These are phyloP conservation scores for Acmispon strigosus DNA, from an alignment of 306 rosid species.

Conservation along the genomic window DNA sequence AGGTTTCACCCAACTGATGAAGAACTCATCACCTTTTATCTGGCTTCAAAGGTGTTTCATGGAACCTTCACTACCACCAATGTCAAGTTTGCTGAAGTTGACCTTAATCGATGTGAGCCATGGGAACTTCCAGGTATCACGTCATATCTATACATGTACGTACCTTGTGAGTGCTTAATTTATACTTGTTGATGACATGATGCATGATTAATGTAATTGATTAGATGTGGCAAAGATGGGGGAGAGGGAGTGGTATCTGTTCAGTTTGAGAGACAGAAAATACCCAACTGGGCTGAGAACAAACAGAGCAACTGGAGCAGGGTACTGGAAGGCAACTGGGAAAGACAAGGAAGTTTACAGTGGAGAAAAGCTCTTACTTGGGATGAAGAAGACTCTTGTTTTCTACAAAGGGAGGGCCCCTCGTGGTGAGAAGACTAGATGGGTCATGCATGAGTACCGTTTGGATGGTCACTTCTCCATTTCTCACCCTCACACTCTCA, in stretches of 20 bases:
- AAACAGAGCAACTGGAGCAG: constrained; percentile 72
- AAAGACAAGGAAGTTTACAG: constrained; percentile 59
- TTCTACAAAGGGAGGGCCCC: constrained; percentile 90
- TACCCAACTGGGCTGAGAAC: constrained; percentile 77
- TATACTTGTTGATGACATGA: too few relatives aligned
- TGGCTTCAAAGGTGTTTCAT: constrained; percentile 57
- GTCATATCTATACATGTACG: too few relatives aligned
- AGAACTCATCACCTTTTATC: constrained; percentile 63
- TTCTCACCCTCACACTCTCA: constrained; percentile 29
- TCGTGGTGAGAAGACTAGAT: constrained; percentile 70
- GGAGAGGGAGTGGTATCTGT: constrained; percentile 74
- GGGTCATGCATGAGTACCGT: constrained; percentile 96
- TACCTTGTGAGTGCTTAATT: background rate
- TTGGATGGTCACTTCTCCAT: constrained; percentile 53
- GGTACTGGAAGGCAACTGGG: constrained; percentile 91
- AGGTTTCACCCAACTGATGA: constrained; percentile 85
- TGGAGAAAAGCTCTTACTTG: constrained; percentile 31
- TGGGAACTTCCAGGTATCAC: constrained; percentile 78
- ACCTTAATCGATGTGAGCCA: constrained; percentile 71
- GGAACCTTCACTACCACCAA: constrained; percentile 15
- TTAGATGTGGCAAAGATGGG: constrained; percentile 76
- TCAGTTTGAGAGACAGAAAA: constrained; percentile 71
- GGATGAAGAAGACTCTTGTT: constrained; percentile 86
- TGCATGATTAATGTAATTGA: too few relatives aligned
- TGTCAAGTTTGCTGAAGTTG: constrained; percentile 58